Base-by-base conservation (phyloP, 140 eudicot genomes). In the Erigeron philadelphicus region DNA sequence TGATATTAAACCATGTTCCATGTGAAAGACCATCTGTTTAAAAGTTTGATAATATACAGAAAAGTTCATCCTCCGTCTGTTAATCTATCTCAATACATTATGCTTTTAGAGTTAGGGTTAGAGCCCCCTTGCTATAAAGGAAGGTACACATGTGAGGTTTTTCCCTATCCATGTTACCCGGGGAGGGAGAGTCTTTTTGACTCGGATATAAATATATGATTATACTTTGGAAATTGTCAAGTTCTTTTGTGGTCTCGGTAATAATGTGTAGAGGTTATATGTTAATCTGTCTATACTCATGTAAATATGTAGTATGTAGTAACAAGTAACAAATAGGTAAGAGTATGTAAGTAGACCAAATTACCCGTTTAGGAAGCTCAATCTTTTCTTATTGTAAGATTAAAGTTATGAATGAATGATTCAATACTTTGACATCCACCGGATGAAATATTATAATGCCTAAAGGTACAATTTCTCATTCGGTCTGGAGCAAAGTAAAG, bases 41-140 rank as follows among this genome's bases (percentile, higher is more conserved):
- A 54, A 54, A 9, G 8, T 54, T 16, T 16, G 60, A 15, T 1
- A 54, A 54, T 17, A 16, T 49, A 49, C 18, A 31, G 46, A 60
- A 35, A 35, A 7, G 3, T 16, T 54, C 31, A 54, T 54, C 25
- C 6, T 15, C 60, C 9, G 17, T 6, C 25, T 21, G 25, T 8
- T 15, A 11, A 23, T 47, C 44, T 66, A 16, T 64, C 23, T 66
- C 21, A 46, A 66, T 56, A 12, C 70, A 65, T 42, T 7, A 49
- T 19, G 15, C 54, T 65, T 45, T 16, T 57, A 38, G 67, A 11
- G 40, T 49, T n/a, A 38, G 23, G 43, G 58, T 46, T 65, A 11
- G 31, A 7, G 35, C 59, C 18, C 71, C 23, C 13, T 45, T 45
- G 44, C 9, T 6, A 7, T 31, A 5, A 52, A 35, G 3, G 1